Base-by-base conservation (phyloP, 257 asterid species). In the Agastache rugosa region DNA sequence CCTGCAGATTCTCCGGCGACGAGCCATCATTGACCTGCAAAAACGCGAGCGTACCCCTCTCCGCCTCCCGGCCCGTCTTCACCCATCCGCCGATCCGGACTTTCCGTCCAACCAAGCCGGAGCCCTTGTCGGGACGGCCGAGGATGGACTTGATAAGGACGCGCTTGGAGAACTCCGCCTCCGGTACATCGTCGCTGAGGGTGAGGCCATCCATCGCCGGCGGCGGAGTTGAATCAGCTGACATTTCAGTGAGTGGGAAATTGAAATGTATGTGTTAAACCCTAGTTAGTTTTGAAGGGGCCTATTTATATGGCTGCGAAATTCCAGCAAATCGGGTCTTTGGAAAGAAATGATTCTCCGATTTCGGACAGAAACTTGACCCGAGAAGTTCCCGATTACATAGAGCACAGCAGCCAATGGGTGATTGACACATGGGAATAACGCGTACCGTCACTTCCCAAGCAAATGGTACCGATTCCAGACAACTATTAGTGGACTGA, bases 71-170 rank as follows among this genome's bases (percentile, higher is more conserved):
- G 0, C 99, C 99, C 0, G 97, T 87, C 83, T 89, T 92, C 23
- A 94, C 99, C 99, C 96, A 90, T 44, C 99, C 99, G 0, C 97
- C 97, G 68, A 94, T 85, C 14, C 85, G 81, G 56, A 85, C 88
- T 9, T 79, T 84, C 74, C 81, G 85, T 1, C 97, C 97, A 0
- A 92, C 86, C 53, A 94, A 82, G 1, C 91, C 92, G 2, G 90
- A 86, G 10, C 99, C 98, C 51, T 87, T 90, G 69, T 94, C 98
- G 23, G 88, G 71, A 6, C 93, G 87, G 53, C 85, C 45, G n/a
- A 94, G 66, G n/a, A 94, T 90, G 2, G 93, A 87, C 2, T 80
- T 78, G 82, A 94, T 90, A 59, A 75, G 85, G 35, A 92, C 97
- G n/a, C 97, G 97, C 44, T 90, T 91, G 3, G 96, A 89, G 76